Conservation (phyloP, 2,329 filamentous ascomycete species). For the Talaromyces rugulosus region DNA sequence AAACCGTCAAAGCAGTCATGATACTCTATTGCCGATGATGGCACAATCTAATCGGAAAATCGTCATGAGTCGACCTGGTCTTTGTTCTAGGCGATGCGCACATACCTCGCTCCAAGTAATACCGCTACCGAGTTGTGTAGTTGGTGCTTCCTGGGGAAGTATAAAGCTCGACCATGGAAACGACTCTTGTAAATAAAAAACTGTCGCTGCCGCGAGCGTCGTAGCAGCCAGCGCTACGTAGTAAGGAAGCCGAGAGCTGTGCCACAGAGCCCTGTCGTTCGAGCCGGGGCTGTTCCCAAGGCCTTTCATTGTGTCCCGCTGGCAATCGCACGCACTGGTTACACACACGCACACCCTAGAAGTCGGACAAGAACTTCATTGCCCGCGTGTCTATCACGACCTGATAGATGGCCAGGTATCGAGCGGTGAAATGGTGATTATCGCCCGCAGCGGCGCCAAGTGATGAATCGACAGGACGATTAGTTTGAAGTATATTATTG, state of each 20-base stretch:
- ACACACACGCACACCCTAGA: not conserved
- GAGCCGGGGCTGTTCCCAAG: not conserved
- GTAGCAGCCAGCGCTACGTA: not conserved
- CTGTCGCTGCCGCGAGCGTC: not conserved
- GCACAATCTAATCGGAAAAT: constrained; percentile 17
- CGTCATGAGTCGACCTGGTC: not conserved
- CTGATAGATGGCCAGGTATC: not conserved
- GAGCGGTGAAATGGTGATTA: not conserved
- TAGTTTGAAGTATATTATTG: not conserved
- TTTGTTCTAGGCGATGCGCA: not conserved
- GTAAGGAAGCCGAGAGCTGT: not conserved
- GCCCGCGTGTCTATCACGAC: not conserved
- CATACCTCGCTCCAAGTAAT: constrained; percentile 9
- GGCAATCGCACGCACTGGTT: not conserved
- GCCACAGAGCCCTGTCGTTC: not conserved
- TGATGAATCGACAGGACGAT: not conserved
- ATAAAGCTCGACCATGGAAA: not conserved
- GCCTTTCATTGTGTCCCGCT: not conserved
- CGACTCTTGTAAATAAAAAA: not conserved
- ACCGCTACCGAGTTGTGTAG: not conserved
- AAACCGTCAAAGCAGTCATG: constrained; percentile 43
- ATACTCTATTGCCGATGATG: constrained; percentile 30
- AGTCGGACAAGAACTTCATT: not conserved
- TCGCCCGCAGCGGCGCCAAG: not conserved
- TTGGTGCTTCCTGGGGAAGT: not conserved